phyloP scores from a whole-genome alignment of 768 basidiomycete genomes.

The Mycena indigotica region DNA sequence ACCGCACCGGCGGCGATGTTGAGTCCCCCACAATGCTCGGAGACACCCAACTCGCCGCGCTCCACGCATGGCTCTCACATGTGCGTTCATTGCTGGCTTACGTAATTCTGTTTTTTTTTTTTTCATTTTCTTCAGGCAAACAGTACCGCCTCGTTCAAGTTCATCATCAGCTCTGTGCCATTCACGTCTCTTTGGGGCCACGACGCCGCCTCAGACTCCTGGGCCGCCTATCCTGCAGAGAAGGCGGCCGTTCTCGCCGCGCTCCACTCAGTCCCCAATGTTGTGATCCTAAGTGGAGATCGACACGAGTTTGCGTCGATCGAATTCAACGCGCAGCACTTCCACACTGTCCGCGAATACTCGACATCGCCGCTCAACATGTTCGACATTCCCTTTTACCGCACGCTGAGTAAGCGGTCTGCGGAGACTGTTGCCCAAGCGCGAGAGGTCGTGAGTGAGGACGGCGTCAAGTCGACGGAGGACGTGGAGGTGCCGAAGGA shows the following conservation, averaged over 20 bases:
- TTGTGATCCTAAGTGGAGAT: conserved; percentile 71
- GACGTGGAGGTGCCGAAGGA: conserved; percentile 52
- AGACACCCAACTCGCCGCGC: conserved; percentile 57
- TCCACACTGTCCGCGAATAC: conserved; percentile 57
- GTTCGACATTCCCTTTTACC: conserved; percentile 65
- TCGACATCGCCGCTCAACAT: conserved; percentile 72
- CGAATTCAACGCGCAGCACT: conserved; percentile 49
- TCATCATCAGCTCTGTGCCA: conserved; percentile 73
- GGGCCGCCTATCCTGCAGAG: conserved; percentile 66
- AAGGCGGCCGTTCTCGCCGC: conserved; percentile 57
- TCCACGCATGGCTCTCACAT: conserved; percentile 64
- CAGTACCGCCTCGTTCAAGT: conserved; percentile 73
- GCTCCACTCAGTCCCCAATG: conserved; percentile 69
- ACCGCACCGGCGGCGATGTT: conserved; percentile 49
- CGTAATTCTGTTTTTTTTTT: neutral
- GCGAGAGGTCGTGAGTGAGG: conserved; percentile 29
- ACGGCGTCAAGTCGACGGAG: conserved; percentile 24
- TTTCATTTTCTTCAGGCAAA: conserved; percentile 50
- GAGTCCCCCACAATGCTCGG: conserved; percentile 69
- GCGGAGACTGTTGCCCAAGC: conserved; percentile 42
- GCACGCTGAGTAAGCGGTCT: conserved; percentile 52
- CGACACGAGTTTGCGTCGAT: conserved; percentile 80
- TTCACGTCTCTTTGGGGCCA: conserved; percentile 73
- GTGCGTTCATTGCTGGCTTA: conserved; percentile 31
- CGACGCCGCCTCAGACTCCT: conserved; percentile 66